phyloP scores from a whole-genome alignment of 1,284 basidiomycete species.

The Apiotrichum mycotoxinovorans region DNA sequence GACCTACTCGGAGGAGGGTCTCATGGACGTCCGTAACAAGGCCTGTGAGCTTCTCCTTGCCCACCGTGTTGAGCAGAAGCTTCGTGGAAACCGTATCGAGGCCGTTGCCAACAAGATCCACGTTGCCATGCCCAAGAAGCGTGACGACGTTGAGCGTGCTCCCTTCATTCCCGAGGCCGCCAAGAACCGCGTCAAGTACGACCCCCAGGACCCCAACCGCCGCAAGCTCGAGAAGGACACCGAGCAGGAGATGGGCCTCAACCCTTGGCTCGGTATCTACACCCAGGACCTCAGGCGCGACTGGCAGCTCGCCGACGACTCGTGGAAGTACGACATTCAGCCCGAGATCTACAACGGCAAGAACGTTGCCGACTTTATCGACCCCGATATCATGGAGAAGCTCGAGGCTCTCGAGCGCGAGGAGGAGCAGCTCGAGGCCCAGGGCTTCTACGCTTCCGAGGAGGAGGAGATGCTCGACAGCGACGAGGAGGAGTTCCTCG shows the following conservation, averaged over 20 bases:
- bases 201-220: slow-evolving; percentile 75
- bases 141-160: slow-evolving; percentile 77
- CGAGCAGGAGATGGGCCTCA: slow-evolving; percentile 61
- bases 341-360: slow-evolving; percentile 98
- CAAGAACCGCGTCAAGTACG: slow-evolving; percentile 71
- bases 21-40: slow-evolving; percentile 88
- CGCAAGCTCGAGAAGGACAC: slow-evolving; percentile 68
- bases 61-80: slow-evolving; percentile 85
- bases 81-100: slow-evolving; percentile 89
- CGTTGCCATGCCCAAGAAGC: slow-evolving; percentile 79
- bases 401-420: slow-evolving; percentile 96
- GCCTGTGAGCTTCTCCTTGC: slow-evolving; percentile 89
- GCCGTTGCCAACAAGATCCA: slow-evolving; percentile 88
- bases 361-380: slow-evolving; percentile 98
- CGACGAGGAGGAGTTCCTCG: slow-evolving; percentile 77
- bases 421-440: slow-evolving; percentile 86
- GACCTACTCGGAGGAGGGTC: slow-evolving; percentile 90
- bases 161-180: slow-evolving; percentile 83
- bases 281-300: slow-evolving; percentile 78
- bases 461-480: slow-evolving; percentile 83
- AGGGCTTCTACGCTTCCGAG: slow-evolving; percentile 91
- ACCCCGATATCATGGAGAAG: slow-evolving; percentile 96
- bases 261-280: slow-evolving; percentile 84
- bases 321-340: slow-evolving; percentile 94
- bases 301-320: slow-evolving; percentile 82